Evolutionary conservation across 345 rosid genomes (phyloP), one percentile per base, ranked within the genome.

Genomic region (Salix udensis): DNA sequence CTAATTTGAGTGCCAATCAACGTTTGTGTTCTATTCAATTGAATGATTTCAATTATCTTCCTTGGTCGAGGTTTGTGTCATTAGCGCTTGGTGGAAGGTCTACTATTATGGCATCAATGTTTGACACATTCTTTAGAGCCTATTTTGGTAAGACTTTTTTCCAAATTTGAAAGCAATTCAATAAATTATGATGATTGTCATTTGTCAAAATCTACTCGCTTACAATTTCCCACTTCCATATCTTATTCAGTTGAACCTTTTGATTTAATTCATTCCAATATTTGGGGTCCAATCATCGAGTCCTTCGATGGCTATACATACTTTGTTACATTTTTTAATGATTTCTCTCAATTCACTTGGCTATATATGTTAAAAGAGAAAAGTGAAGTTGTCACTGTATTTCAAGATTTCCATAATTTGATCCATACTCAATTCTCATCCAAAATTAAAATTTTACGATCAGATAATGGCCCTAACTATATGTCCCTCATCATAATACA

Each of bases 101-200:
- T 2, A 15, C 0, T 0, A 4, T 0, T 48, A 48, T 48, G 53
- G 21, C 21, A 16, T 48, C 2, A 48, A 0, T 1, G 7, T 4
- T 48, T 48, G 21, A 0, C 21, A 48, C 21, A 48, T 16, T 18
- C 21, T 4, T 48, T 2, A 48, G 0, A 48, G 53, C 7, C 21
- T 48, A 48, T 48, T 48, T 48, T 48, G 1, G 7, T 2, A 16
- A 48, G 14, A 48, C 7, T 16, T 1, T 48, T 48, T 48, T 30
- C 7, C 1, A 15, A 48, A 48, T 48, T 48, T 48, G 21, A 48
- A 48, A 14, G 18, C 21, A 48, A 48, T 3, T 48, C 53, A 48
- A 48, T 14, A 48, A 48, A 48, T 13, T 48, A 0, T 48, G 53
- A 48, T 48, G 7, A 0, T 14, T 16, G 2, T 4, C 53, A 1